Evolutionary conservation across 148 eudicot species (phyloP).

Genomic region (Bassia scoparia): DNA sequence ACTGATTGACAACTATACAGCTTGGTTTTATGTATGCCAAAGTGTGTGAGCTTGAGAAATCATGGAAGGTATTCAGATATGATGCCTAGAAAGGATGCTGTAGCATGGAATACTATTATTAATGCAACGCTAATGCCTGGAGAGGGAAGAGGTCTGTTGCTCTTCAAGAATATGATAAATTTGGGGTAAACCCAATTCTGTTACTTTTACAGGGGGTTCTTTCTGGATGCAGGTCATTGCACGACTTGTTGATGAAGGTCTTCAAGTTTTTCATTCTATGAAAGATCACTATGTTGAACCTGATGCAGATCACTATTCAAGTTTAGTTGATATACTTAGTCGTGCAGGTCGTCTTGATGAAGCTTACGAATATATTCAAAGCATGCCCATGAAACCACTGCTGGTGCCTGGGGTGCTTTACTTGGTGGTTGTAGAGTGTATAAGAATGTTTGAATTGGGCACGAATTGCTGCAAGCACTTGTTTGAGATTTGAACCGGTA

Average conservation of each 20-base stretch:
- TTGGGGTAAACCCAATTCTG: constrained; percentile 57
- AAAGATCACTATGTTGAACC: constrained; percentile 57
- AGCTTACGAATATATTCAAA: constrained; percentile 55
- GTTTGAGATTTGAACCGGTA: constrained; percentile 66
- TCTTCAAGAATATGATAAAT: constrained; percentile 49
- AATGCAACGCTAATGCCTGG: constrained; percentile 78
- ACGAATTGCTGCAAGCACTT: constrained; percentile 56
- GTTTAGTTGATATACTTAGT: constrained; percentile 68
- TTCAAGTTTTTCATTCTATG: constrained; percentile 56
- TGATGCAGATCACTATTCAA: constrained; percentile 63
- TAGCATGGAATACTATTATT: constrained; percentile 81
- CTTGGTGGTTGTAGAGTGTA: constrained; percentile 74
- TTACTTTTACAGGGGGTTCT: constrained; percentile 73
- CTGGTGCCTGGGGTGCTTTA: constrained; percentile 84
- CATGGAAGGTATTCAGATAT: constrained; percentile 42
- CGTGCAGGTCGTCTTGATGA: constrained; percentile 68
- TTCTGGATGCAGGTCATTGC: constrained; percentile 85
- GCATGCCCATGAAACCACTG: constrained; percentile 70
- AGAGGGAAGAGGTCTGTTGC: constrained; percentile 51
- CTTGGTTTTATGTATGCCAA: constrained; percentile 73
- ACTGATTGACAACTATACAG: constrained; percentile 58
- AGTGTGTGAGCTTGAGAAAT: constrained; percentile 60
- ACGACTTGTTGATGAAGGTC: constrained; percentile 63
- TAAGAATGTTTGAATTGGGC: constrained; percentile 72
- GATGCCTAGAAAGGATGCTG: constrained; percentile 52